phyloP scores from a whole-genome alignment of 352 stramenopile species.

The Globisporangium solare region DNA sequence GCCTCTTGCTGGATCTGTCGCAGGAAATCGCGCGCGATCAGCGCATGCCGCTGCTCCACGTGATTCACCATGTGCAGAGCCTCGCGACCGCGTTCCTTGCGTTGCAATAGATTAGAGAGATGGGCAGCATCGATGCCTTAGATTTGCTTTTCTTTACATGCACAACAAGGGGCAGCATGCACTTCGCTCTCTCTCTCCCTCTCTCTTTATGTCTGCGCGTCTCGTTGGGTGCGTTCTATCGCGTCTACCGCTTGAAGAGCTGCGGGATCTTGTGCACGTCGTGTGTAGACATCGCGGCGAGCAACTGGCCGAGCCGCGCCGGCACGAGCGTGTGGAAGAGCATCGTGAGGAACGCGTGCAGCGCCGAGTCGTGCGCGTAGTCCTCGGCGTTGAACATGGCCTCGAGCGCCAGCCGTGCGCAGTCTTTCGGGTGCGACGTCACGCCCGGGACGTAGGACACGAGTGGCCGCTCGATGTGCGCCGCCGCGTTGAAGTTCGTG shows the following conservation, averaged over 20 bases:
- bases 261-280: conserved; percentile 22
- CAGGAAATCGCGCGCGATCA: conserved; percentile 40
- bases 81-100: conserved; percentile 20
- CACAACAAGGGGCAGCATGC: too few species aligned
- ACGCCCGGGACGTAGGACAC: conserved; percentile 32
- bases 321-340: conserved; percentile 31
- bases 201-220: background rate
- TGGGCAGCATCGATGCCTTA: background rate
- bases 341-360: conserved; percentile 29
- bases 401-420: conserved; percentile 35
- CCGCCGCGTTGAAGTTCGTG: conserved; percentile 65
- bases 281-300: conserved; percentile 33
- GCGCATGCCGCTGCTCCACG: conserved; percentile 38
- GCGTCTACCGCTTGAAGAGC: conserved; percentile 18
- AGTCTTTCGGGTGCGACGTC: conserved; percentile 34
- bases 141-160: background rate
- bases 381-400: conserved; percentile 52
- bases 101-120: background rate
- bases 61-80: conserved; percentile 54
- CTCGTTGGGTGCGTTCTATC: background rate
- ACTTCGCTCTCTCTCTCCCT: background rate
- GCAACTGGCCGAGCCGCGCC: conserved; percentile 27
- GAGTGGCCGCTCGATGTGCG: conserved; percentile 27
- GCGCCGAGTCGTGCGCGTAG: conserved; percentile 44
- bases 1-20: background rate